phyloP scores from a whole-genome alignment of 257 asterid genomes.

The Solanum phureja region DNA sequence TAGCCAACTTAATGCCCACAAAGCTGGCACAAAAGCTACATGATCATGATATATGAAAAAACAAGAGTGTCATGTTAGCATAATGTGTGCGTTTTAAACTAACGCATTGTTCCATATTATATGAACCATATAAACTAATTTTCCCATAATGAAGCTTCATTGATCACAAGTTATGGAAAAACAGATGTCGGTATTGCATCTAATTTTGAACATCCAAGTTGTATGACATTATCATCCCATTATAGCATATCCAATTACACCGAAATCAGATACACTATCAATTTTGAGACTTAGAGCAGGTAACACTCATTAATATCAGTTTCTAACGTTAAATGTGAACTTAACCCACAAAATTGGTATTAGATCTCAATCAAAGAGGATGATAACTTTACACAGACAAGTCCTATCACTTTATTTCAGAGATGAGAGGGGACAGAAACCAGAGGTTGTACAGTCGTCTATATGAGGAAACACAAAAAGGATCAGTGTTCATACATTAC shows the following conservation, averaged over 20 bases:
- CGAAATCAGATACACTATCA: not conserved
- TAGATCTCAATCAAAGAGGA: not conserved
- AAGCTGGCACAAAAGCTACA: not conserved
- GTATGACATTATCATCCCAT: not conserved
- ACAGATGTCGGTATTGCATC: not conserved
- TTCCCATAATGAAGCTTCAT: not conserved
- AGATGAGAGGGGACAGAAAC: not conserved
- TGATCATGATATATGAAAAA: not conserved
- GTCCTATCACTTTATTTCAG: not conserved
- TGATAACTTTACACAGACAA: not conserved
- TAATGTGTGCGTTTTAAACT: not conserved
- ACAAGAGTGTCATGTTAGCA: not conserved
- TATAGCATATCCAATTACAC: not conserved
- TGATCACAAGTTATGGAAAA: not conserved
- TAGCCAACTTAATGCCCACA: not conserved
- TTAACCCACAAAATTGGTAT: not conserved
- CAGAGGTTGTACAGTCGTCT: not conserved
- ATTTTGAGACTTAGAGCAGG: not conserved
- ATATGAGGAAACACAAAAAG: not conserved
- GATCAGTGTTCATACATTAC: constrained; percentile 49
- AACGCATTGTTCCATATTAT: not conserved
- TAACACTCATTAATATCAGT: not conserved
- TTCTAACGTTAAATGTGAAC: not conserved
- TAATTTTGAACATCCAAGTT: not conserved
- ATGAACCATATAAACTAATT: not conserved